A percentile compares a stretch with the other conserved stretches of the same genome.
Evolutionary conservation across 345 rosid species (phyloP).

Genomic region (Gynandropsis gynandra): DNA sequence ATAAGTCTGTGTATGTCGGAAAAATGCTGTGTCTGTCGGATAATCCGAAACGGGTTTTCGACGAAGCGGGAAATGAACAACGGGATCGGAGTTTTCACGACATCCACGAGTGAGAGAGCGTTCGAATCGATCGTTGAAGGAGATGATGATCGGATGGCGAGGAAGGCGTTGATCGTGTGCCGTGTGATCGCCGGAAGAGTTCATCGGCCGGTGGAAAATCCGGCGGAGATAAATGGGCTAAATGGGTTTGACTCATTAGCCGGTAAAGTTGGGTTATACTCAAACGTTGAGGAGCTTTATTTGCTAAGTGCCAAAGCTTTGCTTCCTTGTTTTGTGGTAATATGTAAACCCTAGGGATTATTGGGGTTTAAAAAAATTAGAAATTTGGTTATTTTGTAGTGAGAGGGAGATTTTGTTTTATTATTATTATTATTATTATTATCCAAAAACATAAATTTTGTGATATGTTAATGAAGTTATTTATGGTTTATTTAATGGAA

Average conservation of each 20-base stretch:
- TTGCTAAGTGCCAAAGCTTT: slow-evolving; percentile 82
- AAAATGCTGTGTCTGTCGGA: slow-evolving; percentile 72
- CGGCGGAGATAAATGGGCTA: slow-evolving; percentile 69
- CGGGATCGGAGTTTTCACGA: slow-evolving; percentile 87
- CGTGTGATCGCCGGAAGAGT: slow-evolving; percentile 96
- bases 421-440: too few relatives aligned
- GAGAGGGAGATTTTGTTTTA: too few relatives aligned
- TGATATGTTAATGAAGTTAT: too few relatives aligned
- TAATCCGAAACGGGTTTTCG: slow-evolving; percentile 72
- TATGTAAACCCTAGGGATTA: slow-evolving; percentile 53
- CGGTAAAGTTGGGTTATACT: slow-evolving; percentile 82
- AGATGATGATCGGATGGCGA: slow-evolving; percentile 37
- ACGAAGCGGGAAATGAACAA: slow-evolving; percentile 66
- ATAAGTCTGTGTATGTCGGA: slow-evolving; percentile 74
- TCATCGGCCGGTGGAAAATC: slow-evolving; percentile 83
- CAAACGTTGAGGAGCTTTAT: slow-evolving; percentile 91
- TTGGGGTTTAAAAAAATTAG: too few relatives aligned
- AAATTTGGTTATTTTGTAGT: too few relatives aligned
- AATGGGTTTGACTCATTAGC: slow-evolving; percentile 91
- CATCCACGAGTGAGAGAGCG: slow-evolving; percentile 92
- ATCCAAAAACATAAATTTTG: too few relatives aligned
- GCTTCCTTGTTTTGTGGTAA: slow-evolving; percentile 85
- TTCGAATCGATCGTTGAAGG: slow-evolving; percentile 49
- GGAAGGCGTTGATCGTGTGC: slow-evolving; percentile 91
- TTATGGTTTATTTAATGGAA: too few relatives aligned